Base-by-base conservation (phyloP, 2,329 filamentous ascomycete genomes). In the Phaeoacremonium minimum region DNA sequence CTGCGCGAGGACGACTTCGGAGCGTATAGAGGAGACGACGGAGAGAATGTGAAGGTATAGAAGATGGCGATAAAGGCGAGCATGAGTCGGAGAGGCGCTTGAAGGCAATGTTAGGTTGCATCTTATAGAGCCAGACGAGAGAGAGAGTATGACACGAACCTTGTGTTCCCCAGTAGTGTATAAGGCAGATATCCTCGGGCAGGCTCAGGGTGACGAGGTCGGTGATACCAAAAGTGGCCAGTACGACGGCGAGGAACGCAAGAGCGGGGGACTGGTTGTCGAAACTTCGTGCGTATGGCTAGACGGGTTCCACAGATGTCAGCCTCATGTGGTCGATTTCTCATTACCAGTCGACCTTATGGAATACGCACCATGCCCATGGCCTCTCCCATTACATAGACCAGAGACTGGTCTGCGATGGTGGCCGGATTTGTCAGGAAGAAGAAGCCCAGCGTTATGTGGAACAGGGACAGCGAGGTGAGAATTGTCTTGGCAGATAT, bases 401-500 rank as follows among this genome's bases (percentile, higher is more conserved):
- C 86, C 15, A 95, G 60, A 35, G 83, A 80, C 52, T 94, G 87
- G 54, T 91, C 83, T 33, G 85, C 80, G 50, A 96, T 72, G 30
- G 76, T 71, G 43, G 67, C 65, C 6, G 90, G 90, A 40, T 74
- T 81, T 29, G 78, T 83, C 51, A 94, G 72, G 65, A 96, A 84
- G 67, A 93, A 87, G 63, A 83, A 89, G 51, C 83, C 88, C 33
- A 93, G 69, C 6, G 86, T 87, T 46, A 95, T 63, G 64, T 95
- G 87, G 67, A 93, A 88, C 56, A 95, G 75, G 49, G 85, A 85
- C 49, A 95, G 68, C 35, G 80, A 83, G 49, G 86, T 84, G 50
- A 96, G 83, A 59, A 95, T 83, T 7, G 83, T 87, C 55, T 77
- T 84, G 42, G 83, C 81, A 3, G 87, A 89, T 53, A 96, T 75